Conservation (phyloP, 1,139 yeast species). For the Taphrina populina region DNA sequence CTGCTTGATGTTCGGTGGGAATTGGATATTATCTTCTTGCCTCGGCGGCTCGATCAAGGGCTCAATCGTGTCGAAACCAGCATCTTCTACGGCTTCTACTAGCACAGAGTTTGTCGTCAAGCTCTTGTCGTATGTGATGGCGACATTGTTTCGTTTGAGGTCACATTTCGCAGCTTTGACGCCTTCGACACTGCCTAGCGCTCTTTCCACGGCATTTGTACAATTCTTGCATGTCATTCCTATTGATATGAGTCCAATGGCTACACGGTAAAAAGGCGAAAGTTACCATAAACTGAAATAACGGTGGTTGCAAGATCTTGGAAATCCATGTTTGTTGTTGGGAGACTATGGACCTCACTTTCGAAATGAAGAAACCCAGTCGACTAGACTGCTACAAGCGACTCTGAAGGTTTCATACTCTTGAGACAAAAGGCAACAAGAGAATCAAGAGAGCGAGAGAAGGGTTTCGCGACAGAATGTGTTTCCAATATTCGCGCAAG, state of each 20-base stretch:
- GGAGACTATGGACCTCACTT: too few species aligned
- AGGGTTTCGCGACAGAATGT: too few species aligned
- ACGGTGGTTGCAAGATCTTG: too few species aligned
- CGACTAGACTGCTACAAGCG: too few species aligned
- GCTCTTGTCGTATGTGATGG: constrained; percentile 51
- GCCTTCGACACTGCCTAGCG: constrained; percentile 54
- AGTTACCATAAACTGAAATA: neutral
- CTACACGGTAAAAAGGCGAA: too few species aligned
- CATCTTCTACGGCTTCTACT: constrained; percentile 24
- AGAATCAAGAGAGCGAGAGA: too few species aligned
- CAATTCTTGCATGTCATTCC: constrained; percentile 95
- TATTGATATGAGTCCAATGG: constrained; percentile 8
- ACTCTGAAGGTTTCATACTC: too few species aligned
- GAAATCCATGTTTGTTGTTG: too few species aligned
- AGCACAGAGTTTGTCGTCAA: neutral
- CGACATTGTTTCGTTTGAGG: constrained; percentile 69
- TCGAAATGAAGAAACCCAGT: too few species aligned
- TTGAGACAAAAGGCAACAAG: too few species aligned
- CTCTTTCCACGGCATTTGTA: constrained; percentile 60
- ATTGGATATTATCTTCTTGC: neutral
- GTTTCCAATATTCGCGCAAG: too few species aligned
- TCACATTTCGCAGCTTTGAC: constrained; percentile 60
- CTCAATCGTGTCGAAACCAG: constrained; percentile 23
- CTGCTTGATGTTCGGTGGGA: neutral
- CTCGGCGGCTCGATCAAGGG: neutral